These are phyloP conservation scores for Microbotryum silenes-acaulis DNA, from an alignment of 1,284 basidiomycete species.

Conservation along the genomic window DNA sequence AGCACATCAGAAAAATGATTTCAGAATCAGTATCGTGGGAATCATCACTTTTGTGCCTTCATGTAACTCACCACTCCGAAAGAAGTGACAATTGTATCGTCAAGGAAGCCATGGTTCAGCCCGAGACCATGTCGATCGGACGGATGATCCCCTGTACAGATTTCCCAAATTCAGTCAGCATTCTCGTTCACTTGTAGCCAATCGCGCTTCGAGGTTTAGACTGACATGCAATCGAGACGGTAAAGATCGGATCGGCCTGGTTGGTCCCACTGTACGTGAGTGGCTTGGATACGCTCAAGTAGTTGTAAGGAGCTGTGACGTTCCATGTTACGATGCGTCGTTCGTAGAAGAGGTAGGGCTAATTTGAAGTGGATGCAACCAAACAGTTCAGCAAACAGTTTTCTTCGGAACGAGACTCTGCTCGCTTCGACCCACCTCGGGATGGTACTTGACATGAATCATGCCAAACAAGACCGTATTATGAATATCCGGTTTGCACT, in stretches of 20 bases:
- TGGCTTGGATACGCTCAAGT: constrained; percentile 24
- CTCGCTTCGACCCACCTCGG: constrained; percentile 6
- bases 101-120: constrained; percentile 26
- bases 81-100: constrained; percentile 20
- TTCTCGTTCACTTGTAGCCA: too few species aligned
- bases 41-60: neutral
- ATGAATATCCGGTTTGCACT: constrained; percentile 23
- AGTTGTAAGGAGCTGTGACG: constrained; percentile 24
- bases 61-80: constrained; percentile 21
- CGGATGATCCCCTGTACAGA: constrained; percentile 13
- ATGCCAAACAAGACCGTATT: constrained; percentile 27
- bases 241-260: constrained; percentile 29
- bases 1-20: too few species aligned
- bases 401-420: neutral
- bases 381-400: too few species aligned
- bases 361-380: too few species aligned
- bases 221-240: constrained; percentile 22
- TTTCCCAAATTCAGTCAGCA: neutral
- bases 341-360: constrained; percentile 27
- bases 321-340: constrained; percentile 25
- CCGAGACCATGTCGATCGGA: constrained; percentile 13
- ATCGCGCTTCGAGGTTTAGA: neutral
- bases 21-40: neutral
- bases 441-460: constrained; percentile 28
- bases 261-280: constrained; percentile 26